Conservation (phyloP, 306 rosid genomes). For the Cucumis melo region DNA sequence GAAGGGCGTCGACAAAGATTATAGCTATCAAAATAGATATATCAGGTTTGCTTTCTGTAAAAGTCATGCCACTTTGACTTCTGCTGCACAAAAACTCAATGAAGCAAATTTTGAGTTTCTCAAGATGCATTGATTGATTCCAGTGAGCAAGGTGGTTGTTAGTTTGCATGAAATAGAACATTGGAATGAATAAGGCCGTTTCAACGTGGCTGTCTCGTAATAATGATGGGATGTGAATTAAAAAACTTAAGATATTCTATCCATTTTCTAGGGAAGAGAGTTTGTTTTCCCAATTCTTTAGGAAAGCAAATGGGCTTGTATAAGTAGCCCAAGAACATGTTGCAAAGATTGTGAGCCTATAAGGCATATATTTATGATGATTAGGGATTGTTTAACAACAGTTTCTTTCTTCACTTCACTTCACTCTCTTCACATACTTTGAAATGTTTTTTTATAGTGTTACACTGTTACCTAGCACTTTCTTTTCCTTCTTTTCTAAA, state of each 20-base stretch:
- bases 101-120: slow-evolving; percentile 12
- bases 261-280: background rate
- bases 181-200: background rate
- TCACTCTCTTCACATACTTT: too few species aligned
- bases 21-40: slow-evolving; percentile 41
- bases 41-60: slow-evolving; percentile 86
- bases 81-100: slow-evolving; percentile 39
- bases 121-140: background rate
- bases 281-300: background rate
- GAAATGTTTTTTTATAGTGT: too few species aligned
- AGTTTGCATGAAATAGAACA: background rate
- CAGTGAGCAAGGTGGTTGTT: background rate
- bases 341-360: too few species aligned
- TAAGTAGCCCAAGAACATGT: background rate
- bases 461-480: too few species aligned
- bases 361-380: too few species aligned
- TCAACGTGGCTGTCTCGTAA: too few species aligned
- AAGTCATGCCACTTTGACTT: slow-evolving; percentile 48
- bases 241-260: too few species aligned
- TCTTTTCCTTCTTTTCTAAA: too few species aligned
- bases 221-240: too few species aligned
- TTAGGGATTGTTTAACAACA: too few species aligned
- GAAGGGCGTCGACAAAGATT: slow-evolving; percentile 16
- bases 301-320: background rate
- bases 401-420: too few species aligned